Evolutionary conservation across 164 flowering plant genomes (phyloP).

Genomic region (Dillenia suffruticosa): DNA sequence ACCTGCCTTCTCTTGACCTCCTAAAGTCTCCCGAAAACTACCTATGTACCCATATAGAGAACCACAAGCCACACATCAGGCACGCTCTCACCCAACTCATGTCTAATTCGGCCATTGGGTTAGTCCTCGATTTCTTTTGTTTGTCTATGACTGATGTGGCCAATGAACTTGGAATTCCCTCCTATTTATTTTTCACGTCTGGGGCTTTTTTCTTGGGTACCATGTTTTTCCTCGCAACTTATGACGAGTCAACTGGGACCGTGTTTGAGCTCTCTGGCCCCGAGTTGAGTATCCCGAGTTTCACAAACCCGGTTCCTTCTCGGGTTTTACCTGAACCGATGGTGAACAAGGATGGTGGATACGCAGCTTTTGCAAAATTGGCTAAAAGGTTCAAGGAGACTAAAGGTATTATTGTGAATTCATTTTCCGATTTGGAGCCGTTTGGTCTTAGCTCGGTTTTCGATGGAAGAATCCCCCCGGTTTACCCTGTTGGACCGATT

Average conservation of each 20-base stretch:
- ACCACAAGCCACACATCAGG: conserved; percentile 16
- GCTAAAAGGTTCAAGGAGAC: conserved; percentile 11
- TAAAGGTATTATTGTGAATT: conserved; percentile 33
- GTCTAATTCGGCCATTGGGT: too few relatives aligned
- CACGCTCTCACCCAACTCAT: conserved; percentile 2
- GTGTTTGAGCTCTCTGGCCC: neutral
- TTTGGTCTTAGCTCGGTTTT: conserved; percentile 12
- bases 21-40: neutral
- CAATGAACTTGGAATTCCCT: conserved; percentile 25
- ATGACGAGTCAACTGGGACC: conserved; percentile 4
- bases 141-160: conserved; percentile 35
- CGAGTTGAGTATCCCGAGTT: conserved; percentile 17
- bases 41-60: conserved; percentile 1
- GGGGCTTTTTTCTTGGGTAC: conserved; percentile 17
- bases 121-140: conserved; percentile 29
- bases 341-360: conserved; percentile 1
- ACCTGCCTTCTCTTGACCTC: neutral
- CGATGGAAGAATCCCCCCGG: conserved; percentile 15
- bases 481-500: conserved; percentile 35
- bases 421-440: conserved; percentile 32
- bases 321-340: conserved; percentile 12
- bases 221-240: conserved; percentile 14
- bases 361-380: neutral
- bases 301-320: conserved; percentile 18
- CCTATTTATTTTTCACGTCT: conserved; percentile 35